Conservation (phyloP, 192 early-diverging fungal genomes). For the Oehlia diaphana region DNA sequence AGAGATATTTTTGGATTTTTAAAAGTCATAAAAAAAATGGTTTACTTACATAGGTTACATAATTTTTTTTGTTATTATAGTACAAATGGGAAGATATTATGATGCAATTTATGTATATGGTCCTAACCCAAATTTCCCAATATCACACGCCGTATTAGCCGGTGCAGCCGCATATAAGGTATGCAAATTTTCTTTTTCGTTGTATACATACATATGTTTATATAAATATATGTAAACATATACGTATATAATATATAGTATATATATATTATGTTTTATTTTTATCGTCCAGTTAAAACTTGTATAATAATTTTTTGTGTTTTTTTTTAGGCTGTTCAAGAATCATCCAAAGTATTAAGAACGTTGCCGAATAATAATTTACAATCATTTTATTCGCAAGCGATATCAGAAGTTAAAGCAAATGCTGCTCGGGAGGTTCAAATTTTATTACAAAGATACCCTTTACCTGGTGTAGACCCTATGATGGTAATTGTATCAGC, state of each 20-base stretch:
- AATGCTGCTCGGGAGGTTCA: conserved; percentile 19
- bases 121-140: conserved; percentile 24
- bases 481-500: conserved; percentile 16
- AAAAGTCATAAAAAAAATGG: no score
- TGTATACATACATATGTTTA: not conserved
- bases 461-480: conserved; percentile 20
- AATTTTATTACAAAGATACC: not conserved
- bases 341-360: not conserved
- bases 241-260: no score
- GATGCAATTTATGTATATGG: conserved; percentile 6
- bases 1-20: no score
- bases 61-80: conserved; percentile 3
- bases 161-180: conserved; percentile 30
- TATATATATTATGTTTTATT: not conserved
- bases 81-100: conserved; percentile 27
- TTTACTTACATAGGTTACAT: no score
- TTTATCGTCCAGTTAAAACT: not conserved
- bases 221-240: no score
- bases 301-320: not conserved
- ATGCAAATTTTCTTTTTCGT: not conserved
- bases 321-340: conserved; percentile 18
- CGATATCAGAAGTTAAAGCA: not conserved
- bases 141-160: conserved; percentile 17
- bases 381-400: not conserved
- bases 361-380: not conserved